Conservation (phyloP, 2,329 filamentous ascomycete species). For the Colletotrichum truncatum region DNA sequence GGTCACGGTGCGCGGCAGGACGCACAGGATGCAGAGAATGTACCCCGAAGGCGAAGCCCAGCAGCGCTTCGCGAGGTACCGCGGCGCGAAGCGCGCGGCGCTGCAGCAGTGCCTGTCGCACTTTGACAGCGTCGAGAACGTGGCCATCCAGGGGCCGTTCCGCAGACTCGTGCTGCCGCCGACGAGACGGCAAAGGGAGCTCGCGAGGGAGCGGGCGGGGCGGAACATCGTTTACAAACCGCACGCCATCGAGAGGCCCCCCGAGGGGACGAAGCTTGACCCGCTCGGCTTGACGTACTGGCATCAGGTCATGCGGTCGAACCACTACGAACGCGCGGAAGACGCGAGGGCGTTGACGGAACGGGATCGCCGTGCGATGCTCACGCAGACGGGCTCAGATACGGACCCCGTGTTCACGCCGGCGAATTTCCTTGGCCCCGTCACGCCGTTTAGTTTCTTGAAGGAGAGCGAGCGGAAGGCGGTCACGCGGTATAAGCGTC, state of each 20-base stretch:
- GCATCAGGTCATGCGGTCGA: slow-evolving; percentile 36
- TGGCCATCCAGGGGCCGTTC: slow-evolving; percentile 44
- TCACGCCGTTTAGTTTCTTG: slow-evolving; percentile 34
- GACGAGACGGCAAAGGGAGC: slow-evolving; percentile 33
- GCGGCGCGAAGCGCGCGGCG: slow-evolving; percentile 54
- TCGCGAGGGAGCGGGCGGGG: slow-evolving; percentile 8
- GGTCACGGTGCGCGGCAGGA: slow-evolving; percentile 2
- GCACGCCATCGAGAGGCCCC: slow-evolving; percentile 18
- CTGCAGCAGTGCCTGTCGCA: slow-evolving; percentile 52
- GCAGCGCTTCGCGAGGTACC: slow-evolving; percentile 43
- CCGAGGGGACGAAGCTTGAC: slow-evolving; percentile 33
- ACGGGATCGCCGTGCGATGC: slow-evolving; percentile 31
- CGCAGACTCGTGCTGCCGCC: slow-evolving; percentile 47
- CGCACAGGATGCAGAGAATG: neutral
- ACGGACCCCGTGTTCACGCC: slow-evolving; percentile 34
- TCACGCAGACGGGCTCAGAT: neutral
- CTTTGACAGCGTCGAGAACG: slow-evolving; percentile 49
- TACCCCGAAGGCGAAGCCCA: slow-evolving; percentile 35
- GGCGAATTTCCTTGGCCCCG: slow-evolving; percentile 41
- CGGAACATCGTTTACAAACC: slow-evolving; percentile 24
- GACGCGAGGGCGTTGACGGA: slow-evolving; percentile 36
- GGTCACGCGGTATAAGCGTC: slow-evolving; percentile 36
- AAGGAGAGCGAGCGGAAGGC: slow-evolving; percentile 37
- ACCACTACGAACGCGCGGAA: slow-evolving; percentile 34
- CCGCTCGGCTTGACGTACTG: slow-evolving; percentile 42